These are phyloP conservation scores for Gossypium thurberi DNA, from an alignment of 345 rosid species.

Conservation along the genomic window DNA sequence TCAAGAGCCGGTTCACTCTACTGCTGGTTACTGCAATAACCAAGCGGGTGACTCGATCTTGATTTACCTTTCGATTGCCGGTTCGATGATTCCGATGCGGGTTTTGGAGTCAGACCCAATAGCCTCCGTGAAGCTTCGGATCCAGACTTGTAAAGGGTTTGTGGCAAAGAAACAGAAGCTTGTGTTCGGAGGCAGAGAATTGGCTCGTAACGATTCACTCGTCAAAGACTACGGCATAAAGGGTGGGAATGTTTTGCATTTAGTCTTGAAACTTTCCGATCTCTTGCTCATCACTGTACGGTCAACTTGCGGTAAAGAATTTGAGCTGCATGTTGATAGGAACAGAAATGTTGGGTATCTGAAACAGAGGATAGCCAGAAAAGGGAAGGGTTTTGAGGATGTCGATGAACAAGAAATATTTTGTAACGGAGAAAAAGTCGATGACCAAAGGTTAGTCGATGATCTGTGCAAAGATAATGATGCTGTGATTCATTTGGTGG, in stretches of 20 bases:
- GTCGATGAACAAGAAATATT: slow-evolving; percentile 65
- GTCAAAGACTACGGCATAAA: slow-evolving; percentile 73
- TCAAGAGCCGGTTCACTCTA: slow-evolving; percentile 31
- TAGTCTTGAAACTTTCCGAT: slow-evolving; percentile 75
- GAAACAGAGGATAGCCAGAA: slow-evolving; percentile 54
- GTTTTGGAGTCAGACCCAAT: slow-evolving; percentile 72
- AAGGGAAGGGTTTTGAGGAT: slow-evolving; percentile 59
- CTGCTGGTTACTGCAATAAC: slow-evolving; percentile 24
- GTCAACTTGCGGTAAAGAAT: slow-evolving; percentile 61
- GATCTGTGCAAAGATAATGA: slow-evolving; percentile 46
- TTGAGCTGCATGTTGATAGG: slow-evolving; percentile 65
- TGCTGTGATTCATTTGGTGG: slow-evolving; percentile 69
- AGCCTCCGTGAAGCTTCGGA: slow-evolving; percentile 75
- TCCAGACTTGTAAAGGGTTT: slow-evolving; percentile 74
- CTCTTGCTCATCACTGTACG: slow-evolving; percentile 55
- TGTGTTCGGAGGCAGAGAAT: slow-evolving; percentile 73
- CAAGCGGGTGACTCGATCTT: slow-evolving; percentile 42
- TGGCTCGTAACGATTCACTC: slow-evolving; percentile 63
- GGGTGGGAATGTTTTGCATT: slow-evolving; percentile 71
- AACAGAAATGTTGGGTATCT: slow-evolving; percentile 51
- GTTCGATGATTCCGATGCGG: slow-evolving; percentile 63
- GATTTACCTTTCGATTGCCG: slow-evolving; percentile 47
- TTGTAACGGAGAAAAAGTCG: slow-evolving; percentile 67
- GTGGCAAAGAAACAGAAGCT: slow-evolving; percentile 78
- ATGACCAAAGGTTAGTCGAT: slow-evolving; percentile 46